Base-by-base conservation (phyloP, 352 stramenopile genomes). In the Plasmopara halstedii region DNA sequence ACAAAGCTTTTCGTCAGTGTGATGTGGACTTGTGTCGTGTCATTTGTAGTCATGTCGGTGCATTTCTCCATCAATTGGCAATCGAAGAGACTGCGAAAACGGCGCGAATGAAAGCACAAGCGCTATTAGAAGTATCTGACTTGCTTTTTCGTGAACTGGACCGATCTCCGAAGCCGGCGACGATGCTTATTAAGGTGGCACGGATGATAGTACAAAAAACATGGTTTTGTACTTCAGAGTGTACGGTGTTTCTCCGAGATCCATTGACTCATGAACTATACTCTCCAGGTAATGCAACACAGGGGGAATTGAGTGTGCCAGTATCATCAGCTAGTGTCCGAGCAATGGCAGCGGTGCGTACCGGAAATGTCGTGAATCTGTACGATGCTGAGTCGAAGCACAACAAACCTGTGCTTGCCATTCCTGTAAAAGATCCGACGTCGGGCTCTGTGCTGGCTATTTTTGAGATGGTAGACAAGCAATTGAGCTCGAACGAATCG, bases 341-440 rank as follows among this genome's bases (percentile, higher is more conserved):
- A 46, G 61, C 75, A 17, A 79, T 71, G 11, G 62, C 66, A 1
- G 83, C 87, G 6, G 83, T 77, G 18, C 64, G 65, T 14, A 83
- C 54, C 4, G 81, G 81, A 23, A 68, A 86, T 38, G 56, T 79
- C 19, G 73, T 94, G 39, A 94, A 95, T 48, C 50, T 95, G 3
- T 64, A 64, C 0, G 84, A 94, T 47, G 72, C 68, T 4, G 83
- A 88, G 37, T n/a, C 42, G 0, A 56, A 57, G n/a, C 40, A 59
- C 45, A 2, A 14, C 3, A 63, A 53, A 20, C 78, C 66, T 15
- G 67, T 96, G 20, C 59, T 96, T 20, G 81, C 70, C 0, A 68
- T 95, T 15, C 85, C 86, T 0, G 85, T 96, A 18, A 83, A 83
- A 31, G 77, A 92, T 58, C 61, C 70, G 1, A 70, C 67, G 2